Conservation (phyloP, 192 early-diverging fungal species). For the Coemansia furcata region DNA sequence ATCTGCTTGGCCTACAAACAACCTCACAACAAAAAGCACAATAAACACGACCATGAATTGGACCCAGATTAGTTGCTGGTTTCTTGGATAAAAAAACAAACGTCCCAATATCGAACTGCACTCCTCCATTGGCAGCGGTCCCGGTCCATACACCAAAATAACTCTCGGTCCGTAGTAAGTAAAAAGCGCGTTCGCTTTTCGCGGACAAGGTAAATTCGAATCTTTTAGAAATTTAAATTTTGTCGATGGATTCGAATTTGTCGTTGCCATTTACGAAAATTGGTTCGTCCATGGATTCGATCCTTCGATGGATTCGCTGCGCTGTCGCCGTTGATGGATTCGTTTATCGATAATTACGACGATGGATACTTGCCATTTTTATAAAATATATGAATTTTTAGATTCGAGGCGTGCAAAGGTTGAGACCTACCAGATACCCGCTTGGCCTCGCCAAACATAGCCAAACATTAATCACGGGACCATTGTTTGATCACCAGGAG, state of each 20-base stretch:
- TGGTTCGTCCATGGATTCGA: not conserved
- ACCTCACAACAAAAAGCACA: not conserved
- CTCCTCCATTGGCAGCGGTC: not conserved
- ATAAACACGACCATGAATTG: not conserved
- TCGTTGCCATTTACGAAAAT: not conserved
- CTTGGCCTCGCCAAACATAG: not conserved
- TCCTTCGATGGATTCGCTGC: not conserved
- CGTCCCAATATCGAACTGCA: not conserved
- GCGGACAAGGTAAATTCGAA: not conserved
- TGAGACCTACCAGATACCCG: not conserved
- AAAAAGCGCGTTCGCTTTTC: not conserved
- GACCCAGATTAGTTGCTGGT: not conserved
- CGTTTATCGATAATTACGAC: not conserved
- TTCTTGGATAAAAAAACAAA: not conserved
- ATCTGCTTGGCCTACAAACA: slow-evolving; percentile 89
- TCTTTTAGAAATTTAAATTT: not conserved
- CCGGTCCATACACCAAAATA: not conserved
- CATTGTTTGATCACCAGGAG: not conserved
- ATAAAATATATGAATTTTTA: not conserved
- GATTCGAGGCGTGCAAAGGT: slow-evolving; percentile 1
- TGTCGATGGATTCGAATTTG: not conserved
- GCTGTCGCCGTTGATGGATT: not conserved
- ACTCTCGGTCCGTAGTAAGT: not conserved
- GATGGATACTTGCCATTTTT: slow-evolving; percentile 2
- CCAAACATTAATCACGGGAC: not conserved